Evolutionary conservation across 2,329 filamentous ascomycete species (phyloP).

Genomic region (Oidium heveae): DNA sequence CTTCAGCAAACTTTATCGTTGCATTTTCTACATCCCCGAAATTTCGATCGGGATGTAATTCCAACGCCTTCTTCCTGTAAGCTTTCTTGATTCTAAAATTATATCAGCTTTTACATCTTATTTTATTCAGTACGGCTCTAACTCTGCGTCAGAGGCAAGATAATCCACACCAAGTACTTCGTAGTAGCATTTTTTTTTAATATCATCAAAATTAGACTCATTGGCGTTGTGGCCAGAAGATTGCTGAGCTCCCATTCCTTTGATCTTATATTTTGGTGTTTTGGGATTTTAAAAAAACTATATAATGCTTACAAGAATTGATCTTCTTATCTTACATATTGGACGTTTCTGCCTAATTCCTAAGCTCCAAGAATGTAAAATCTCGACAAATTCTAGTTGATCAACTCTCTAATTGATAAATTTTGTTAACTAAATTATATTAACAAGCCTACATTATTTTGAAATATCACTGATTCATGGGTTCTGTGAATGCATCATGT

Average conservation of each 20-base stretch:
- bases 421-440: no score
- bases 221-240: neutral
- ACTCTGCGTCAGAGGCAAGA: conserved; percentile 60
- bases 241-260: conserved; percentile 1
- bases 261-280: no score
- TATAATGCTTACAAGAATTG: no score
- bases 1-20: conserved; percentile 67
- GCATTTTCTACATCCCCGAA: conserved; percentile 62
- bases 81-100: conserved; percentile 59
- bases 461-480: no score
- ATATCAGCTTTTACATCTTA: conserved; percentile 1
- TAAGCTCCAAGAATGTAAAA: no score
- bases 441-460: no score
- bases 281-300: no score
- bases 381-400: no score
- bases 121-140: conserved; percentile 10
- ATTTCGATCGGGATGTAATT: conserved; percentile 88
- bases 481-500: no score
- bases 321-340: no score
- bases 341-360: no score
- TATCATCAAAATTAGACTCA: neutral
- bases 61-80: conserved; percentile 72
- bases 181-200: conserved; percentile 2
- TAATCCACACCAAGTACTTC: conserved; percentile 24
- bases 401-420: no score